Evolutionary conservation across 2,329 filamentous ascomycete genomes (phyloP).

Genomic region (Cordyceps cateniannulata): DNA sequence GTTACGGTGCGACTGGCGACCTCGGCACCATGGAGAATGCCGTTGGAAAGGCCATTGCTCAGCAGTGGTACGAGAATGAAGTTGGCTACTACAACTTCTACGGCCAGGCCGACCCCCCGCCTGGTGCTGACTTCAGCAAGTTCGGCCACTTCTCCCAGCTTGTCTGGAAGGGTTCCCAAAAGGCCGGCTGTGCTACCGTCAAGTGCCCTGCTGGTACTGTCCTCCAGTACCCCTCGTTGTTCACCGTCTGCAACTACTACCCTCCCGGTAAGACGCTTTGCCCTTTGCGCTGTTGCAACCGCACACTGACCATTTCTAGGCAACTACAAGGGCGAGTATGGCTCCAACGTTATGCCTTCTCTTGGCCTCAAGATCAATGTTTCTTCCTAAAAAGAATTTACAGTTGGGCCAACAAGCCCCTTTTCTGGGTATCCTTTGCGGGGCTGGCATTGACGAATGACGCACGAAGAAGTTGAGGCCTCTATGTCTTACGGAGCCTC

Average conservation of each 20-base stretch:
- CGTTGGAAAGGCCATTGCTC: conserved; percentile 62
- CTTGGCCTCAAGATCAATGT: conserved; percentile 18
- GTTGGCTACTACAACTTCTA: conserved; percentile 53
- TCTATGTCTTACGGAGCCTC: not conserved
- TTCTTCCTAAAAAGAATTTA: conserved; percentile 20
- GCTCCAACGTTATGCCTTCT: conserved; percentile 41
- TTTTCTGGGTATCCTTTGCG: conserved; percentile 5
- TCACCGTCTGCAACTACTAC: conserved; percentile 85
- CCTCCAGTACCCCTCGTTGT: conserved; percentile 51
- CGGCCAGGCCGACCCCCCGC: conserved; percentile 48
- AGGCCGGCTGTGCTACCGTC: conserved; percentile 56
- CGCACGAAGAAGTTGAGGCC: conserved; percentile 4
- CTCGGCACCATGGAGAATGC: conserved; percentile 33
- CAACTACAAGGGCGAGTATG: conserved; percentile 47
- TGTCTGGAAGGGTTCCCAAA: conserved; percentile 33
- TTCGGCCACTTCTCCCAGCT: conserved; percentile 53
- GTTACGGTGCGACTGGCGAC: conserved; percentile 39
- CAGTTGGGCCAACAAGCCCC: not conserved
- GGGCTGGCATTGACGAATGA: conserved; percentile 10
- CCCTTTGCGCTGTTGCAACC: not conserved
- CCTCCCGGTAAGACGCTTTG: conserved; percentile 54
- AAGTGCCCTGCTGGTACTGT: conserved; percentile 54
- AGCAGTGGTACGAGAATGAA: conserved; percentile 93
- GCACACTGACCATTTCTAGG: conserved; percentile 29
- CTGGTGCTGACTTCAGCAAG: conserved; percentile 53